Evolutionary conservation across 2,329 filamentous ascomycete species (phyloP).

Genomic region (Colletotrichum sp.): DNA sequence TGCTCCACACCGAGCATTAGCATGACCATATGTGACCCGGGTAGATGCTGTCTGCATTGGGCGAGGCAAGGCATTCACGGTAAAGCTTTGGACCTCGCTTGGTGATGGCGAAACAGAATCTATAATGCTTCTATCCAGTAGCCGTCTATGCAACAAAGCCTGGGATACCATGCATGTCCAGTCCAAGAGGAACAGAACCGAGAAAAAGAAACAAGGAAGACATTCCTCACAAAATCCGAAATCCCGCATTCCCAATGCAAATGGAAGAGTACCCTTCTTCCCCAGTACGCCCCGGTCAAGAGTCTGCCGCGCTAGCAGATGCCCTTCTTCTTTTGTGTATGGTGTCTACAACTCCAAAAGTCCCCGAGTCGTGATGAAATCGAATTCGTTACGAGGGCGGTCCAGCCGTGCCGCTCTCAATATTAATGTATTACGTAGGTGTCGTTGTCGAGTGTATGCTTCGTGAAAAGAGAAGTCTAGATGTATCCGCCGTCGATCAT

Average conservation of each 20-base stretch:
- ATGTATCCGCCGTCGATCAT: slow-evolving; percentile 36
- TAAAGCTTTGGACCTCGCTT: not conserved
- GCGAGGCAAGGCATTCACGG: not conserved
- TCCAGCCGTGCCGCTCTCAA: slow-evolving; percentile 18
- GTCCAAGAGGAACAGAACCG: not conserved
- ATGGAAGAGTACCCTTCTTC: not conserved
- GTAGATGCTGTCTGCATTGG: no score
- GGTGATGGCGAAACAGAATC: slow-evolving; percentile 4
- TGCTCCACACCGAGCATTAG: not conserved
- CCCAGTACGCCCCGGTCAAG: slow-evolving; percentile 4
- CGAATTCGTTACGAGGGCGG: slow-evolving; percentile 12
- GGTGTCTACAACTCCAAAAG: not conserved
- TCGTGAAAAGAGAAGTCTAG: slow-evolving; percentile 18
- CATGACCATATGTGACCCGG: not conserved
- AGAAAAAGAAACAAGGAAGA: not conserved
- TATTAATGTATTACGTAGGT: slow-evolving; percentile 16
- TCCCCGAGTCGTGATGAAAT: not conserved
- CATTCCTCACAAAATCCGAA: not conserved
- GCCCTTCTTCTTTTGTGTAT: not conserved
- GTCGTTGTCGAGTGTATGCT: not conserved
- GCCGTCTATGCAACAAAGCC: slow-evolving; percentile 11
- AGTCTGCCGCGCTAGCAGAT: not conserved
- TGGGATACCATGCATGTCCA: slow-evolving; percentile 7
- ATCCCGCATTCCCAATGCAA: not conserved
- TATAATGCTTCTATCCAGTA: slow-evolving; percentile 18